phyloP scores from a whole-genome alignment of 768 basidiomycete genomes.

The Russula abietina region DNA sequence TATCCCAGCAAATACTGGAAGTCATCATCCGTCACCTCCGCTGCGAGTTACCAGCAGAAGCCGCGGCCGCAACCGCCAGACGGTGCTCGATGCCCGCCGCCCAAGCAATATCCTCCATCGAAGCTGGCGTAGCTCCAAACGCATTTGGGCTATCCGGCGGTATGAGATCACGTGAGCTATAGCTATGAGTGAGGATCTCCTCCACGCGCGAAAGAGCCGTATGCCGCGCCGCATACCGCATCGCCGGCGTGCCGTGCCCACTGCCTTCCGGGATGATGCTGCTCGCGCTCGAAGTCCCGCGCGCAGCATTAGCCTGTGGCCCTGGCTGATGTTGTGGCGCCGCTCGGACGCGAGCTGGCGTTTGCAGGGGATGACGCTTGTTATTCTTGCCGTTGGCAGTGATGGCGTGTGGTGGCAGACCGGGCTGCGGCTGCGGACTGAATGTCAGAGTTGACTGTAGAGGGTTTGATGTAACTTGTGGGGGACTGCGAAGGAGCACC shows the following conservation, averaged over 20 bases:
- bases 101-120: slow-evolving; percentile 11
- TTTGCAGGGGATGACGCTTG: background rate
- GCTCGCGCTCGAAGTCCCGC: slow-evolving; percentile 13
- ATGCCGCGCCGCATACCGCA: slow-evolving; percentile 28
- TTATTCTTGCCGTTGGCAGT: background rate
- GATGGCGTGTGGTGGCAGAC: background rate
- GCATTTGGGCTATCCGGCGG: slow-evolving; percentile 24
- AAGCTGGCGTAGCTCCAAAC: slow-evolving; percentile 23
- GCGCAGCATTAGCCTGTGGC: background rate
- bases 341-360: background rate
- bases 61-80: slow-evolving; percentile 1
- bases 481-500: slow-evolving; percentile 50
- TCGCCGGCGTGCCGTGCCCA: slow-evolving; percentile 26
- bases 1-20: no score
- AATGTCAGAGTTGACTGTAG: slow-evolving; percentile 55
- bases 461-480: slow-evolving; percentile 50
- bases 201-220: slow-evolving; percentile 30
- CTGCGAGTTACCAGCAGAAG: background rate
- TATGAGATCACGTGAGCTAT: slow-evolving; percentile 26
- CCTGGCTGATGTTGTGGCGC: background rate
- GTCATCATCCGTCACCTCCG: no score
- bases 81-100: slow-evolving; percentile 25
- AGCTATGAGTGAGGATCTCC: slow-evolving; percentile 30
- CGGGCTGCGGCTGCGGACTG: slow-evolving; percentile 15
- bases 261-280: slow-evolving; percentile 7